Conservation (phyloP, 192 early-diverging fungal genomes). For the Mortierella alpina region DNA sequence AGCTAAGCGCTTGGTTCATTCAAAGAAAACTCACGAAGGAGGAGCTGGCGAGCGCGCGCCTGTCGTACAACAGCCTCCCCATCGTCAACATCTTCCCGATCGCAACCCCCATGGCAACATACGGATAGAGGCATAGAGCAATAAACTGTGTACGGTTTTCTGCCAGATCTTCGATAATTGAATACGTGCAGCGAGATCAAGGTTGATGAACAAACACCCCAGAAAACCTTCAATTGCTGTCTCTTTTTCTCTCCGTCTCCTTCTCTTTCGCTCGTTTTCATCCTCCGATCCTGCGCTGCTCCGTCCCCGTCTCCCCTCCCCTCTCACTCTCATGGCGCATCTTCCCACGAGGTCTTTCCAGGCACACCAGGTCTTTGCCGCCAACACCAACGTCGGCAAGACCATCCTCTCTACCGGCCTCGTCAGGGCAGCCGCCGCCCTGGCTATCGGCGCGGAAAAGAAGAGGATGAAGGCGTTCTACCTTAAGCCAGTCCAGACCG, state of each 20-base stretch:
- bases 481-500: slow-evolving; percentile 87
- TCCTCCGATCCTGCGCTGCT: slow-evolving; percentile 3
- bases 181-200: neutral
- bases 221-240: neutral
- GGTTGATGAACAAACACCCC: neutral
- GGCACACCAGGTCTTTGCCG: slow-evolving; percentile 75
- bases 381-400: slow-evolving; percentile 89
- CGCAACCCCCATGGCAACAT: slow-evolving; percentile 10
- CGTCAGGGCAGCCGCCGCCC: slow-evolving; percentile 63
- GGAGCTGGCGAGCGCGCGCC: slow-evolving; percentile 22
- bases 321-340: slow-evolving; percentile 33
- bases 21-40: slow-evolving; percentile 33
- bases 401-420: slow-evolving; percentile 79
- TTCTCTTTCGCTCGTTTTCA: neutral
- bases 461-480: slow-evolving; percentile 67
- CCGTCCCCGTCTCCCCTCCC: neutral
- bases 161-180: neutral
- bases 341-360: slow-evolving; percentile 64
- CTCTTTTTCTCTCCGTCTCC: neutral
- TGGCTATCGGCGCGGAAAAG: slow-evolving; percentile 44
- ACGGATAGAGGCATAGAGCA: neutral
- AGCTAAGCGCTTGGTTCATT: slow-evolving; percentile 18
- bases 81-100: slow-evolving; percentile 39
- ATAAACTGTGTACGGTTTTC: neutral
- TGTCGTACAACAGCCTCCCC: slow-evolving; percentile 41